A percentile compares a stretch with the other conserved stretches of the same genome.
Conservation (phyloP, 2,329 filamentous ascomycete genomes). For the Colletotrichum musae region DNA sequence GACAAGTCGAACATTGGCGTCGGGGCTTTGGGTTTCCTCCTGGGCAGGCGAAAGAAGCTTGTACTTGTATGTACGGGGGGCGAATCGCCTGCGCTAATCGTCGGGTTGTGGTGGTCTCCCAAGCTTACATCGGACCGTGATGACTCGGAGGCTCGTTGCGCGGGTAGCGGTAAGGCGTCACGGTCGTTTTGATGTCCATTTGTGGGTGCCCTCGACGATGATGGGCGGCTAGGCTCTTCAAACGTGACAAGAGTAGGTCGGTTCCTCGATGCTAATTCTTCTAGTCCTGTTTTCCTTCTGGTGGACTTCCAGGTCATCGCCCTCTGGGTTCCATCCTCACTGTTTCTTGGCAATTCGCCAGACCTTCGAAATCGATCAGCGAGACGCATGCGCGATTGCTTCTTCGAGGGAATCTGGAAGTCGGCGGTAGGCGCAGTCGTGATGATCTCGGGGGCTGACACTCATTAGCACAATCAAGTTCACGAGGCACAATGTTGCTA, state of each 20-base stretch:
- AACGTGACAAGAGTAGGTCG: slow-evolving; percentile 57
- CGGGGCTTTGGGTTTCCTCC: slow-evolving; percentile 81
- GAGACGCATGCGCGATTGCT: slow-evolving; percentile 68
- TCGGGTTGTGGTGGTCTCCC: slow-evolving; percentile 74
- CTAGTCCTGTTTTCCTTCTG: slow-evolving; percentile 53
- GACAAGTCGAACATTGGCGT: slow-evolving; percentile 87
- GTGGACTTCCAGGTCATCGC: slow-evolving; percentile 52
- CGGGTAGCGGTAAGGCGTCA: slow-evolving; percentile 24
- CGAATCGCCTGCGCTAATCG: slow-evolving; percentile 71
- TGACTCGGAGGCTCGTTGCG: slow-evolving; percentile 70
- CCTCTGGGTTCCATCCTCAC: slow-evolving; percentile 38
- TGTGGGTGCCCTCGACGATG: slow-evolving; percentile 50
- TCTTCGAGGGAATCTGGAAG: slow-evolving; percentile 67
- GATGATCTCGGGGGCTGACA: slow-evolving; percentile 81
- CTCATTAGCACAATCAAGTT: slow-evolving; percentile 26
- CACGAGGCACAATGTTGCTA: background rate
- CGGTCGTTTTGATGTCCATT: slow-evolving; percentile 32
- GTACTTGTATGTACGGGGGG: slow-evolving; percentile 68
- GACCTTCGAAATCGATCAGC: slow-evolving; percentile 68
- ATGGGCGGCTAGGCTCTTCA: slow-evolving; percentile 71
- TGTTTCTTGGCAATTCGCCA: slow-evolving; percentile 60
- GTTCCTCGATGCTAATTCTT: slow-evolving; percentile 45
- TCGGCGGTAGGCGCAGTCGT: slow-evolving; percentile 89
- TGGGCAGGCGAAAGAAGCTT: slow-evolving; percentile 85
- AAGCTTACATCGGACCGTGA: slow-evolving; percentile 91